These are phyloP conservation scores for Puccinia coronata DNA, from an alignment of 1,284 basidiomycete genomes.

Conservation along the genomic window DNA sequence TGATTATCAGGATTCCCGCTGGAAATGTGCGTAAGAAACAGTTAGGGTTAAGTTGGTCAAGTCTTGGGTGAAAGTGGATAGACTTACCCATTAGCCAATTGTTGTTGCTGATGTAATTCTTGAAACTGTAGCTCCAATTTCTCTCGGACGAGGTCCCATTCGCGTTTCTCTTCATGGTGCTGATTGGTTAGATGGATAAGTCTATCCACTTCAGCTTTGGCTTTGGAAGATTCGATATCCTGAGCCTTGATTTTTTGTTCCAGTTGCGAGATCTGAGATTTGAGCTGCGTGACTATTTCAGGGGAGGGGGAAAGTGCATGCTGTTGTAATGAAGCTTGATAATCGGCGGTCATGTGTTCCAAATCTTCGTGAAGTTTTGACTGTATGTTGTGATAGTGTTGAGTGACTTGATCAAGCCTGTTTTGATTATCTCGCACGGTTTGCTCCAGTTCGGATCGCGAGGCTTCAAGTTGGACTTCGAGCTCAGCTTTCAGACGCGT, in stretches of 20 bases:
- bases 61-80: too few relatives aligned
- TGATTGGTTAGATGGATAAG: background rate
- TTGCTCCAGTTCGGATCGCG: background rate
- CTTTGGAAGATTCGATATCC: background rate
- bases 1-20: background rate
- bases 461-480: constrained; percentile 4
- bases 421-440: constrained; percentile 28
- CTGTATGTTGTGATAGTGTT: constrained; percentile 31
- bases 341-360: constrained; percentile 18
- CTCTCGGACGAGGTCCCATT: background rate
- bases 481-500: constrained; percentile 21
- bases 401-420: constrained; percentile 12
- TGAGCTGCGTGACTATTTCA: background rate
- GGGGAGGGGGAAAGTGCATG: background rate
- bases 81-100: background rate
- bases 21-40: background rate
- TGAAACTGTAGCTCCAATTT: constrained; percentile 5
- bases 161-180: constrained; percentile 11
- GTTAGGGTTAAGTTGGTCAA: background rate
- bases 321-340: constrained; percentile 24
- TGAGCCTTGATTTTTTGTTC: background rate
- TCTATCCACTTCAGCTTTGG: background rate
- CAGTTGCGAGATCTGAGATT: background rate
- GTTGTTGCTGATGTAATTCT: constrained; percentile 6
- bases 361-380: constrained; percentile 25